Evolutionary conservation across 305 asterid genomes (phyloP), one percentile per base, ranked within the genome.

Genomic region (Stenogyne calaminthoides): DNA sequence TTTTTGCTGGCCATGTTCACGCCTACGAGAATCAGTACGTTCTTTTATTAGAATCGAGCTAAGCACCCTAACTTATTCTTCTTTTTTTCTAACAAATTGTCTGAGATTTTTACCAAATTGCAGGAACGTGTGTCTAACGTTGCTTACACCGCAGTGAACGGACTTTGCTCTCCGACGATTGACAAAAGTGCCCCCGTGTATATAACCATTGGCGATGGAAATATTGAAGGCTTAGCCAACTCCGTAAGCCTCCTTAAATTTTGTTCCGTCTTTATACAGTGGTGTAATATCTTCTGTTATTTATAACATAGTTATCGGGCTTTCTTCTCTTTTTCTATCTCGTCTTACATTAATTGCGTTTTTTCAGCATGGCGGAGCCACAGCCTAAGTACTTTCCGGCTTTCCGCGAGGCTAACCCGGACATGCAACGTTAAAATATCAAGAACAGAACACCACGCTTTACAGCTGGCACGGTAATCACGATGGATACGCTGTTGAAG

Each of bases 1-100:
- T 93, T 20, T 91, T 89, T 71, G 84, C 98, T 0, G 98, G 98
- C 74, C 98, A 93, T 70, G 96, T 93, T 56, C 97, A 93, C n/a
- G 97, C 97, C 5, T 91, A 93, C 47, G 98, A 93, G 67, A 81
- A 73, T 82, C 96, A 58, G 97, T 93, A 83, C 5, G 84, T 71
- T 18, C 6, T 16, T 4, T 1, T 27, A 15, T 8, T 10, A 2
- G n/a, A n/a, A 49, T 44, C 1, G 6, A 18, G n/a, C 25, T 51
- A 51, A 15, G 10, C 25, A 51, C 22, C 10, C 20, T 51, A n/a
- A n/a, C n/a, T 47, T 5, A 1, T 42, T 11, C 15, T 11, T 42
- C n/a, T n/a, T 42, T 42, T 11, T 14, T 3, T 0, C 39, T 18
- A 1, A 4, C 10, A 52, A 2, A 18, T 54, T 54, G 14, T 18